Base-by-base conservation (phyloP, 805 yeast genomes). In the Saccharomyces paradoxus region DNA sequence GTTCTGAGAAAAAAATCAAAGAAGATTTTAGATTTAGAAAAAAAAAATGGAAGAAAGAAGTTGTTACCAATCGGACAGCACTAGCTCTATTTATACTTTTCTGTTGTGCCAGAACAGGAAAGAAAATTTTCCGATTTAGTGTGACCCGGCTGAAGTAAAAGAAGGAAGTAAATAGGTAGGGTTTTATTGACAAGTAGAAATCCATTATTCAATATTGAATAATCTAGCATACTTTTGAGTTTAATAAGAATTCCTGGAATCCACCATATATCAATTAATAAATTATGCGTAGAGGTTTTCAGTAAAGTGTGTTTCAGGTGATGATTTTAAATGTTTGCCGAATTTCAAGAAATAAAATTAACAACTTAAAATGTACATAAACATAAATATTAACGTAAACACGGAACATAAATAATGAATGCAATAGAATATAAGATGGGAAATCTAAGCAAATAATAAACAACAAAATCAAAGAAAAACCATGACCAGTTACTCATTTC, bases 1-100 rank as follows among this genome's bases (percentile, higher is more conserved):
- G 60, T 62, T 66, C 53, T 55, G 58, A 59, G 56, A 58, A 50
- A 55, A 53, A 55, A 58, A 28, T 48, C 57, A 55, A 53, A 41
- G 52, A 48, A 41, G 48, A 52, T 24, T n/a, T 21, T 26, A 37
- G 44, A 2, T 37, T 7, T 17, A 7, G 30, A 48, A 46, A 8
- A 49, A 41, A 46, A 24, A 41, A 7, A 30, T 12, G 3, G 29
- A 13, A 13, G 14, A 6, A 31, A 41, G 22, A 49, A 31, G 50
- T 14, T 5, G 22, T 44, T 26, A 8, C 47, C 21, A 48, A 21
- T 14, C 14, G 22, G 21, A 2, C 13, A 17, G 32, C 28, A 48
- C 9, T 37, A 17, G 28, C 26, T 12, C 48, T 44, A 44, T 51
- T 50, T 54, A 53, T 53, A 54, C 52, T 46, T 22, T 44, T n/a